Percentiles rank a stretch among this genome's conserved stretches.
phyloP scores from a whole-genome alignment of 2,329 filamentous ascomycete genomes.

The Paraphoma sp. region DNA sequence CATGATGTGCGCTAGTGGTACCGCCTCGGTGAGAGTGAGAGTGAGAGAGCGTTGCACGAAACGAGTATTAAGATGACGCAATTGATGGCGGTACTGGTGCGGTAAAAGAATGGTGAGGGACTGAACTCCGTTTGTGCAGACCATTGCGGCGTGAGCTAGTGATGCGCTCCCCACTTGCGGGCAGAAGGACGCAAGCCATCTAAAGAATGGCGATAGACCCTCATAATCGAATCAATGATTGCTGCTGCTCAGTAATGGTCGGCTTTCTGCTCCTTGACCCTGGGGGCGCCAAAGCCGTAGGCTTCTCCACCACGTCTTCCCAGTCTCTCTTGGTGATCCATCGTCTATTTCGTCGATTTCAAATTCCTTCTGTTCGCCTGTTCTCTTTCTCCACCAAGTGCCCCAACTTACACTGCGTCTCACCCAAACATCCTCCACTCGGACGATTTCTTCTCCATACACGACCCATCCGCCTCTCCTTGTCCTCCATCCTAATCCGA shows the following conservation, averaged over 20 bases:
- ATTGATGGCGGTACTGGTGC: not conserved
- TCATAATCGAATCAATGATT: not conserved
- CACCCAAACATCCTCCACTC: constrained; percentile 38
- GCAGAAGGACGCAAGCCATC: not conserved
- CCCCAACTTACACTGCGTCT: constrained; percentile 36
- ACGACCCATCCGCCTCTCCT: constrained; percentile 35
- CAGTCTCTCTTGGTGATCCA: constrained; percentile 26
- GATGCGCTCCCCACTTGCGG: not conserved
- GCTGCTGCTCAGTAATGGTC: constrained; percentile 22
- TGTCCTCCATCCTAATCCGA: constrained; percentile 17
- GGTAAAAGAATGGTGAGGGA: not conserved
- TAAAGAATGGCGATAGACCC: not conserved
- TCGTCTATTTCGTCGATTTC: constrained; percentile 36
- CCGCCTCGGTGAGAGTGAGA: not conserved
- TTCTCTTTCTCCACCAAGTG: constrained; percentile 35
- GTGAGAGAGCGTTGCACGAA: not conserved
- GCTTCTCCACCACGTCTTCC: constrained; percentile 29
- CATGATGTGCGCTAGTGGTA: not conserved
- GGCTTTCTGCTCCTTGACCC: constrained; percentile 19
- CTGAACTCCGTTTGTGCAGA: not conserved
- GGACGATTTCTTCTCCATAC: constrained; percentile 26
- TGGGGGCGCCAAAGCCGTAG: constrained; percentile 7
- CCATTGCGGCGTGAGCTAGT: not conserved
- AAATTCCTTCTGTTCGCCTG: constrained; percentile 26
- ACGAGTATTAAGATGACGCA: not conserved